Conservation (phyloP, 257 asterid species). For the Anisodus acutangulus region DNA sequence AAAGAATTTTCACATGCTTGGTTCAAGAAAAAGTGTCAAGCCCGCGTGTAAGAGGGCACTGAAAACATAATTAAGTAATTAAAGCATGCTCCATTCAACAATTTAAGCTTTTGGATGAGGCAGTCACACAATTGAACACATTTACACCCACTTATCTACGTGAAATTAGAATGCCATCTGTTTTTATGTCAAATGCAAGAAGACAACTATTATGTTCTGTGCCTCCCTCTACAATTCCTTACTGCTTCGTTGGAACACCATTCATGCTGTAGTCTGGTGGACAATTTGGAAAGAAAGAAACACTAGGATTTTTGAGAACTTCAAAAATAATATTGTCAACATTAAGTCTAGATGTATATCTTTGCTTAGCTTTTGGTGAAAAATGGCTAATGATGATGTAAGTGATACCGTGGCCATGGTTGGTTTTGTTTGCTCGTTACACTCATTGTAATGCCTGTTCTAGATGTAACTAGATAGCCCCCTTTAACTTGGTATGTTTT, state of each 20-base stretch:
- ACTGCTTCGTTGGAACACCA: neutral
- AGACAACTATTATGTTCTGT: neutral
- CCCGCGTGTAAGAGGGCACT: neutral
- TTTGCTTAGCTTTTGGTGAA: neutral
- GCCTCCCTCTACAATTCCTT: neutral
- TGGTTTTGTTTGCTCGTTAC: neutral
- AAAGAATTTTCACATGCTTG: neutral
- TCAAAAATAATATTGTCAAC: neutral
- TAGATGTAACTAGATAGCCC: neutral
- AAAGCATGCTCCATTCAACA: neutral
- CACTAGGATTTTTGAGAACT: neutral
- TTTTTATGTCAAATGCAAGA: neutral
- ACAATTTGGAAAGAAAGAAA: neutral
- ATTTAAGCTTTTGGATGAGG: neutral
- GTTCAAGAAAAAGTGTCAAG: neutral
- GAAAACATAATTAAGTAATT: neutral
- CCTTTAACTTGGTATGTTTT: too few species aligned
- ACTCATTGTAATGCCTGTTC: neutral
- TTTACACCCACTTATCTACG: constrained; percentile 1
- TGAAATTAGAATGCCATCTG: neutral
- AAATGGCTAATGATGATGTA: constrained; percentile 22
- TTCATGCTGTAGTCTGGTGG: neutral
- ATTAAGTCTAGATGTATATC: constrained; percentile 4
- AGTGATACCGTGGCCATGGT: neutral
- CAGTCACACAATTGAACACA: neutral